These are phyloP conservation scores for Scheffersomyces quercinus DNA, from an alignment of 1,139 yeast genomes.

Conservation along the genomic window DNA sequence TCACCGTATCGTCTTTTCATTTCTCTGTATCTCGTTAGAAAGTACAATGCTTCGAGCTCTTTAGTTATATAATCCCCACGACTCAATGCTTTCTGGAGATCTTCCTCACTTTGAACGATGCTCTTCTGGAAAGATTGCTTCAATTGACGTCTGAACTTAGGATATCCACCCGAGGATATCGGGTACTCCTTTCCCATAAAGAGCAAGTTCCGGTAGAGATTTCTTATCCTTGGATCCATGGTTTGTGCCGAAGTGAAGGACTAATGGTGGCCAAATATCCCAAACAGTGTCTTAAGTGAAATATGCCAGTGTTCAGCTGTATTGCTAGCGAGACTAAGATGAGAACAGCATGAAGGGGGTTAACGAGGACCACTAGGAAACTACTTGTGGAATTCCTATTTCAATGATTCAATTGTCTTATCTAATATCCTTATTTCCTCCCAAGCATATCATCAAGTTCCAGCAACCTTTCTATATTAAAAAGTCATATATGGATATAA, in stretches of 20 bases:
- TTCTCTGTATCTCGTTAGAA: conserved; percentile 32
- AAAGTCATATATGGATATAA: too few relatives aligned
- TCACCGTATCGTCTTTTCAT: conserved; percentile 31
- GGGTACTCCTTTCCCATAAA: conserved; percentile 43
- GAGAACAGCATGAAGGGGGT: too few relatives aligned
- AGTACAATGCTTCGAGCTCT: conserved; percentile 35
- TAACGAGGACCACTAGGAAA: too few relatives aligned
- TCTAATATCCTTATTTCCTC: too few relatives aligned
- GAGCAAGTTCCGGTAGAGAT: conserved; percentile 29
- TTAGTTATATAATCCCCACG: conserved; percentile 35
- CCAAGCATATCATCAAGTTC: too few relatives aligned
- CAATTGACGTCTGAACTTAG: conserved; percentile 19
- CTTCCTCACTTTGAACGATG: conserved; percentile 12
- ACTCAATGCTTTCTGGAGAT: conserved; percentile 25
- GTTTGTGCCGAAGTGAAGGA: neutral
- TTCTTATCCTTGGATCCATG: conserved; percentile 36
- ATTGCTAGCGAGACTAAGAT: too few relatives aligned
- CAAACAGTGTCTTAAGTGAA: neutral
- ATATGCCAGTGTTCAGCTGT: neutral
- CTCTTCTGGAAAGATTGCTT: conserved; percentile 22
- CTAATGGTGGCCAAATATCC: neutral
- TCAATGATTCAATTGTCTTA: too few relatives aligned
- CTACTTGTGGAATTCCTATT: too few relatives aligned
- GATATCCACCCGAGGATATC: conserved; percentile 28
- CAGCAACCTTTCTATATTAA: too few relatives aligned